Conservation (phyloP, 768 basidiomycete genomes). For the Collybia mongolica region DNA sequence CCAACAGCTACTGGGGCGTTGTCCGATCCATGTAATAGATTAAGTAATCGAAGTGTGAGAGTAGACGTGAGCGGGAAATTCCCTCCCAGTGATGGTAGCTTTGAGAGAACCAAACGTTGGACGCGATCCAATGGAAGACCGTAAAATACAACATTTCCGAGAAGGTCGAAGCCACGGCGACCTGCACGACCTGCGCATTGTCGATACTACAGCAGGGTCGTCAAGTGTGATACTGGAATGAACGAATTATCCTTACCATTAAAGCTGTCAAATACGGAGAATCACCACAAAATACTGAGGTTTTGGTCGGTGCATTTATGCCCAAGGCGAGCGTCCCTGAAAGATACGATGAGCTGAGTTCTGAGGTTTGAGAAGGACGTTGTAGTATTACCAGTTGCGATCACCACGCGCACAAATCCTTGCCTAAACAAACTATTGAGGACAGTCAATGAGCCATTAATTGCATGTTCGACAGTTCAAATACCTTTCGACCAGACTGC, state of each 20-base stretch:
- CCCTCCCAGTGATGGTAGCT: slow-evolving; percentile 58
- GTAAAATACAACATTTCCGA: slow-evolving; percentile 74
- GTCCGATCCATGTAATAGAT: slow-evolving; percentile 61
- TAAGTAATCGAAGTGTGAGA: slow-evolving; percentile 61
- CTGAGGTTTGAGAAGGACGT: not conserved
- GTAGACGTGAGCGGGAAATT: slow-evolving; percentile 70
- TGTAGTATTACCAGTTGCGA: slow-evolving; percentile 52
- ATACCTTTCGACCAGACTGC: slow-evolving; percentile 57
- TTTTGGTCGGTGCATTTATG: slow-evolving; percentile 73
- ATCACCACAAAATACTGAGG: slow-evolving; percentile 62
- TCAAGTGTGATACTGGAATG: slow-evolving; percentile 5
- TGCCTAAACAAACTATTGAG: slow-evolving; percentile 52
- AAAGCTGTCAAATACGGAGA: slow-evolving; percentile 61
- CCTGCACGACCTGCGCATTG: slow-evolving; percentile 77
- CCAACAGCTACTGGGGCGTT: slow-evolving; percentile 45
- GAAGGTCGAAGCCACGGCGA: slow-evolving; percentile 65
- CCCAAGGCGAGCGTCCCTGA: slow-evolving; percentile 68
- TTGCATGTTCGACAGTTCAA: not conserved
- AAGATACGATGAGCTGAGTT: not conserved
- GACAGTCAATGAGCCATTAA: not conserved
- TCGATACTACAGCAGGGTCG: slow-evolving; percentile 46
- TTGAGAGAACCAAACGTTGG: slow-evolving; percentile 62
- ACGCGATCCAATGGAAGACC: slow-evolving; percentile 63
- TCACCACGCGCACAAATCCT: slow-evolving; percentile 62
- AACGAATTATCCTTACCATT: slow-evolving; percentile 37